phyloP scores from a whole-genome alignment of 495 filamentous ascomycete genomes.

The Umbilicaria muhlenbergii region DNA sequence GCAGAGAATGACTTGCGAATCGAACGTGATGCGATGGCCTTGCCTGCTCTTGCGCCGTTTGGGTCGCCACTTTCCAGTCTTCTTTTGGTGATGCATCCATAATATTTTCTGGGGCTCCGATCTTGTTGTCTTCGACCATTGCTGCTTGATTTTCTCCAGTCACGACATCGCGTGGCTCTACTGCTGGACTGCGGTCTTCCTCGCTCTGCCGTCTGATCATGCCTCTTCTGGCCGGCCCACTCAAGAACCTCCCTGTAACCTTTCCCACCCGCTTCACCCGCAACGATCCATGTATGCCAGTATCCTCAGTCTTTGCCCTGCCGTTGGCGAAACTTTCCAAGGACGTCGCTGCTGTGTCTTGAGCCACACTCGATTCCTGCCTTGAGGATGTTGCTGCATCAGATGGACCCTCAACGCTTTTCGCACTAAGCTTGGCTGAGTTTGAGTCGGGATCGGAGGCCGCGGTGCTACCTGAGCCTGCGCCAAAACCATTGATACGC shows the following conservation, averaged over 20 bases:
- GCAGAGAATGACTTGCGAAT: too few species aligned
- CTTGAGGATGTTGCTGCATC: slow-evolving; percentile 17
- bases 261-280: slow-evolving; percentile 60
- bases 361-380: slow-evolving; percentile 19
- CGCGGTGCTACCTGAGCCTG: not conserved
- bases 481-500: slow-evolving; percentile 33
- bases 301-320: slow-evolving; percentile 35
- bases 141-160: slow-evolving; percentile 1
- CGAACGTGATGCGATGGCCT: too few species aligned
- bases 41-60: too few species aligned
- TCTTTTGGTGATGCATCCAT: slow-evolving; percentile 21
- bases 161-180: slow-evolving; percentile 1
- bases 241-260: slow-evolving; percentile 55
- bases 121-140: not conserved
- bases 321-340: slow-evolving; percentile 24
- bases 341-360: slow-evolving; percentile 26
- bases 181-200: slow-evolving; percentile 35
- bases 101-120: slow-evolving; percentile 17
- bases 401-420: slow-evolving; percentile 22
- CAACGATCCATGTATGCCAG: slow-evolving; percentile 48
- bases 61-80: too few species aligned
- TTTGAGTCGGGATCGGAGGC: slow-evolving; percentile 10
- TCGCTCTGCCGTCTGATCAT: slow-evolving; percentile 56
- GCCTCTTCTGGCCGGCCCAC: slow-evolving; percentile 57
- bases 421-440: slow-evolving; percentile 23